Evolutionary conservation across 192 early-diverging fungal genomes (phyloP).

Genomic region (Powellomyces hirtus): DNA sequence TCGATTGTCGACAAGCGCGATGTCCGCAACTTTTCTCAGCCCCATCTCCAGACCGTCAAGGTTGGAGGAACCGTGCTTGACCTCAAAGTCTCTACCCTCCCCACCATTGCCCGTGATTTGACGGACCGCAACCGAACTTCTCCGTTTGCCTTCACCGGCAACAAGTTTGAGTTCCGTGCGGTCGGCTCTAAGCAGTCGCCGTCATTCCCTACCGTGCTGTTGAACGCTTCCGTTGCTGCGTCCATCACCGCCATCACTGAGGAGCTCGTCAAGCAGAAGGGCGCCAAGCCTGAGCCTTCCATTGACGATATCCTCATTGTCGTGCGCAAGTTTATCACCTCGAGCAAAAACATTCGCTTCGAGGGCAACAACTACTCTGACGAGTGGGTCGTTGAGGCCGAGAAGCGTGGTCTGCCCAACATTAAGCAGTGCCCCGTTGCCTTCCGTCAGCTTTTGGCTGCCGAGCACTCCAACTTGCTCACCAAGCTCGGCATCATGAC

Average conservation of each 20-base stretch:
- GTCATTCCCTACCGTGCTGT: conserved; percentile 90
- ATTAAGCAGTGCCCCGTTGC: conserved; percentile 89
- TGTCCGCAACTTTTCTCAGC: conserved; percentile 81
- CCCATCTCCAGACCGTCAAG: conserved; percentile 87
- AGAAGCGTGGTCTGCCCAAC: conserved; percentile 93
- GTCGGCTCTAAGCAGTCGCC: conserved; percentile 98
- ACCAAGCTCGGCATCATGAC: conserved; percentile 81
- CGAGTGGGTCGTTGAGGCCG: conserved; percentile 90
- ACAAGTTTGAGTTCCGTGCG: conserved; percentile 99
- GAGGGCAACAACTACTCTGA: conserved; percentile 98
- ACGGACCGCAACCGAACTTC: conserved; percentile 99
- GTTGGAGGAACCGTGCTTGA: conserved; percentile 94
- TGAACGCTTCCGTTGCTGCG: conserved; percentile 89
- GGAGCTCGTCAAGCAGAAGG: conserved; percentile 78
- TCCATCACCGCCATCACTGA: conserved; percentile 72
- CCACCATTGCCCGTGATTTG: conserved; percentile 90
- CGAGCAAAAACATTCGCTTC: conserved; percentile 85
- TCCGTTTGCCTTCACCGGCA: conserved; percentile 99
- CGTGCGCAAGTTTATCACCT: conserved; percentile 79
- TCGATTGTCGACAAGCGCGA: conserved; percentile 86
- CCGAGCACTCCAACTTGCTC: conserved; percentile 73
- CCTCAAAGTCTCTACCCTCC: conserved; percentile 90
- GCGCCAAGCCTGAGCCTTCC: conserved; percentile 71
- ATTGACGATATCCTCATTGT: conserved; percentile 87
- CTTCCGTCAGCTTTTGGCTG: conserved; percentile 75